Base-by-base conservation (phyloP, 169 alveolate species). In the Plasmodium malariae region DNA sequence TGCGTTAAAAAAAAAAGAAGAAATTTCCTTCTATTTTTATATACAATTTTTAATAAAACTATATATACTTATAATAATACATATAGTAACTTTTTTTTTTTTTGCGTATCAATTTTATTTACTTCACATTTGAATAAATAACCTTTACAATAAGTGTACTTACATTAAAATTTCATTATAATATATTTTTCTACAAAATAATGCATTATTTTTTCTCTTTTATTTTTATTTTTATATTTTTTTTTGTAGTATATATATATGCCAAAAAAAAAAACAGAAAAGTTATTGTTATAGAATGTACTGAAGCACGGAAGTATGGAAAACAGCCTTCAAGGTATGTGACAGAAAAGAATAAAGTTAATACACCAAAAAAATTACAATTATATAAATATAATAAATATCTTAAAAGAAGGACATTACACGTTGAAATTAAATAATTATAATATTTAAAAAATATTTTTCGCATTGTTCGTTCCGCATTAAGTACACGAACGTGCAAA, bases 371-470 rank as follows among this genome's bases (percentile, higher is more conserved):
- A 51, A 88, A 95, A 19, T 74, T 94, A 62, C 95, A 94, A 78
- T 89, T 94, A 45, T 92, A 92, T 94, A 94, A 94, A 55, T 94
- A 94, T 59, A 94, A 94, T 76, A 94, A 92, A 92, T 94, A 94
- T 69, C 93, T 92, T 74, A 92, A 92, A 57, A 92, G 93, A 43
- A 94, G 92, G 92, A 94, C 96, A 34, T 65, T 94, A 2, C 96
- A 94, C 74, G 94, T 92, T 43, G 96, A 94, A 88, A 92, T 94
- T 32, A 88, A 91, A 87, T 93, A 92, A 49, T 67, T 6, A 17
- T 43, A 21, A n/a, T n/a, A n/a, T n/a, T n/a, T n/a, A n/a, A n/a
- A n/a, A n/a, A n/a, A n/a, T n/a, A n/a, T n/a, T n/a, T n/a, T n/a
- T n/a, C n/a, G n/a, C n/a, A n/a, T n/a, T n/a, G n/a, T n/a, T n/a